phyloP scores from a whole-genome alignment of 2,329 filamentous ascomycete genomes.

The Monosporascus cannonballus region DNA sequence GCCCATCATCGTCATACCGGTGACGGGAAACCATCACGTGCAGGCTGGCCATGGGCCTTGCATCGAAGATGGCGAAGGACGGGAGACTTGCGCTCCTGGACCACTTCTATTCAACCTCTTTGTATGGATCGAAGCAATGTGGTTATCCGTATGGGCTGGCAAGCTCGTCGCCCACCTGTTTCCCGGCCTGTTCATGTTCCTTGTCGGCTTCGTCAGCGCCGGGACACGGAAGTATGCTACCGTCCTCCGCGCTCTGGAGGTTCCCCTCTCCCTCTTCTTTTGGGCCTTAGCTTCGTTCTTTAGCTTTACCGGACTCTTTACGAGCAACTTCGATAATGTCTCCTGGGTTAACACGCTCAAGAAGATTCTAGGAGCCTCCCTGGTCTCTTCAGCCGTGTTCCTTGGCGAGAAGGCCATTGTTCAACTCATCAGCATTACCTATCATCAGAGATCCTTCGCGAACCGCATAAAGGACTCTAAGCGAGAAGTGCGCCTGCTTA shows the following conservation, averaged over 20 bases:
- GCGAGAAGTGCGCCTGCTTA: slow-evolving; percentile 73
- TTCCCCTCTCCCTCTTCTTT: slow-evolving; percentile 62
- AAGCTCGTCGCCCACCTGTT: slow-evolving; percentile 58
- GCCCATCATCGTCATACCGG: slow-evolving; percentile 51
- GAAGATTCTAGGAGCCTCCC: slow-evolving; percentile 58
- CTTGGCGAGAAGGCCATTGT: slow-evolving; percentile 74
- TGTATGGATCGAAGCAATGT: slow-evolving; percentile 63
- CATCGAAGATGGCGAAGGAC: slow-evolving; percentile 11
- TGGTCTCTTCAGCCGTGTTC: slow-evolving; percentile 64
- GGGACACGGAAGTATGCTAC: slow-evolving; percentile 66
- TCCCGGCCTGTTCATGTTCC: slow-evolving; percentile 60
- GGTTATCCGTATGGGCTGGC: slow-evolving; percentile 61
- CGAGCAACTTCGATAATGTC: slow-evolving; percentile 27
- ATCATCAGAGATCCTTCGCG: slow-evolving; percentile 79
- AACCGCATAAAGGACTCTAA: slow-evolving; percentile 85
- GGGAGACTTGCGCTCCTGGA: slow-evolving; percentile 24
- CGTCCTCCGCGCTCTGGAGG: slow-evolving; percentile 57
- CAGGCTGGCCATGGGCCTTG: slow-evolving; percentile 27
- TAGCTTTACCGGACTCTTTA: slow-evolving; percentile 53
- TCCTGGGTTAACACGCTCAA: slow-evolving; percentile 54
- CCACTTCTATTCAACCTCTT: slow-evolving; percentile 56
- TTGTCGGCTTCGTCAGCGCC: slow-evolving; percentile 62
- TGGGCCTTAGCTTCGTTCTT: slow-evolving; percentile 60
- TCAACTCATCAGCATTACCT: slow-evolving; percentile 78
- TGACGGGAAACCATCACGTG: slow-evolving; percentile 35